phyloP scores from a whole-genome alignment of 352 stramenopile species.

The Pythium diclinum region DNA sequence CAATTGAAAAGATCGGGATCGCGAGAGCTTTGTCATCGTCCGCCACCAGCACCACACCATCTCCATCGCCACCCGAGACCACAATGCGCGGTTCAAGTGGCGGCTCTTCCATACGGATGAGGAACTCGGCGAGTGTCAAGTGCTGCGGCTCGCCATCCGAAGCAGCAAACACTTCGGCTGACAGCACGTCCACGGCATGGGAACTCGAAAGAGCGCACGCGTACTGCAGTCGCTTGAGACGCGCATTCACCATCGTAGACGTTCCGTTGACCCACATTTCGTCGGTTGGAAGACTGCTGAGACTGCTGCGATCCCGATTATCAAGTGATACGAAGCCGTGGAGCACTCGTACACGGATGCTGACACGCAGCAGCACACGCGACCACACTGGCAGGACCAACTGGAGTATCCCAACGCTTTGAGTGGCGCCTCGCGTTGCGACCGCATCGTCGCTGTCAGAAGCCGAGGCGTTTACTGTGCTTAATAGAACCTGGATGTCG shows the following conservation, averaged over 20 bases:
- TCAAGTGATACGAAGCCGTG: background rate
- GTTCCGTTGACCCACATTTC: slow-evolving; percentile 33
- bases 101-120: slow-evolving; percentile 8
- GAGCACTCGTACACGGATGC: background rate
- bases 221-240: slow-evolving; percentile 14
- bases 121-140: slow-evolving; percentile 7
- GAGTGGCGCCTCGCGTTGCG: background rate
- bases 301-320: background rate
- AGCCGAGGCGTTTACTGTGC: background rate
- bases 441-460: background rate
- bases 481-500: background rate
- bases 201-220: background rate
- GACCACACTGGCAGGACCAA: background rate
- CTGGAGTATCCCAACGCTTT: background rate
- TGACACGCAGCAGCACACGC: slow-evolving; percentile 2
- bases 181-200: slow-evolving; percentile 7
- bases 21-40: slow-evolving; percentile 2
- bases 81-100: slow-evolving; percentile 11
- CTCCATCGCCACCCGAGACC: background rate
- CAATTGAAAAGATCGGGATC: slow-evolving; percentile 9
- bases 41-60: background rate
- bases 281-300: background rate
- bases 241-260: slow-evolving; percentile 14
- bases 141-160: background rate
- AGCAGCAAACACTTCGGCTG: background rate